Evolutionary conservation across 2,329 filamentous ascomycete species (phyloP).

Genomic region (Leptographium lundbergii): DNA sequence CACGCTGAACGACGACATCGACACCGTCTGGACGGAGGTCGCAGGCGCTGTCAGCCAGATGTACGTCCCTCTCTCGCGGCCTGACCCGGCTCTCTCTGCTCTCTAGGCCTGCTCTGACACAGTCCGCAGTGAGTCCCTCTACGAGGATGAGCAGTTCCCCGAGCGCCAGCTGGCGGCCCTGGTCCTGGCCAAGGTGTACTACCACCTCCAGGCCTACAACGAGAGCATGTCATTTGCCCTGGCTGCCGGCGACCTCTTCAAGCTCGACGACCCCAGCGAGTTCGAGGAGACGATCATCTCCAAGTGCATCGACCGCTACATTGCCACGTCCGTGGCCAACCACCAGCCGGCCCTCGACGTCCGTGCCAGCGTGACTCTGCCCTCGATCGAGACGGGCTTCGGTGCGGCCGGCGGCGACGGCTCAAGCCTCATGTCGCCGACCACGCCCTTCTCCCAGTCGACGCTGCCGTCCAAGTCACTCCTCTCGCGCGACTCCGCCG

Average conservation of each 20-base stretch:
- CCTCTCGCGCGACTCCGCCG: conserved; percentile 66
- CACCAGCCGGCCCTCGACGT: conserved; percentile 32
- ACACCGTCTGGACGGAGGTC: conserved; percentile 95
- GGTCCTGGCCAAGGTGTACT: conserved; percentile 95
- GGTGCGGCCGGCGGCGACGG: conserved; percentile 53
- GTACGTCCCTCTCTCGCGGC: conserved; percentile 33
- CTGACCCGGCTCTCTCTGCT: neutral
- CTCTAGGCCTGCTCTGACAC: neutral
- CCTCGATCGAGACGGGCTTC: conserved; percentile 73
- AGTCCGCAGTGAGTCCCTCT: conserved; percentile 70
- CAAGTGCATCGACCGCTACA: conserved; percentile 97
- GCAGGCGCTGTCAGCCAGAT: conserved; percentile 86
- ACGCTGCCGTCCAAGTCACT: conserved; percentile 88
- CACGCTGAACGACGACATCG: conserved; percentile 90
- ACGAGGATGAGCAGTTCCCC: conserved; percentile 90
- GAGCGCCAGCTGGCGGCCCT: conserved; percentile 89
- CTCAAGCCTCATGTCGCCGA: conserved; percentile 67
- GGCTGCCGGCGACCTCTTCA: conserved; percentile 87
- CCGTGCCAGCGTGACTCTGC: conserved; percentile 33
- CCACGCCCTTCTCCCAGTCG: conserved; percentile 90
- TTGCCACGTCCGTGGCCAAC: conserved; percentile 52
- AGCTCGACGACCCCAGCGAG: conserved; percentile 80
- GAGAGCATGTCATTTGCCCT: conserved; percentile 98
- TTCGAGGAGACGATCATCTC: conserved; percentile 99
- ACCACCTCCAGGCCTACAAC: conserved; percentile 96